Conservation (phyloP, 352 stramenopile species). For the Phytophthora uliginosa region DNA sequence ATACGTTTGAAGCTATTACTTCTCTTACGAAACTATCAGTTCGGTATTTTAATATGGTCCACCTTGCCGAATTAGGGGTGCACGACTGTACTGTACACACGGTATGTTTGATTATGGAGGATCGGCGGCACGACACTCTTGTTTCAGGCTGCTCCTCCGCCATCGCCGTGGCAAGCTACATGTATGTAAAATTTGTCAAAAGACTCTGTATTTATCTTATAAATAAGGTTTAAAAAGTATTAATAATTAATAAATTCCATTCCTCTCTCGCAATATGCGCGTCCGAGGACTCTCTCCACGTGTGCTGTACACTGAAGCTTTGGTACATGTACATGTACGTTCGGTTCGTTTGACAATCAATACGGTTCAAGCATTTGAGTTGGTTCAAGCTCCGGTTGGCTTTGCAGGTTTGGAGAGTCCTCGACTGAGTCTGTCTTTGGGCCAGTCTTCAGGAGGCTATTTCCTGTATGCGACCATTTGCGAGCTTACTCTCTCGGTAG, state of each 20-base stretch:
- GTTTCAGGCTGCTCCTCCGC: background rate
- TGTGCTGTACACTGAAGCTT: no score
- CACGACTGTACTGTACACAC: background rate
- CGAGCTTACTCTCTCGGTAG: constrained; percentile 11
- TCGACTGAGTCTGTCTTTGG: background rate
- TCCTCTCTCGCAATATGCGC: no score
- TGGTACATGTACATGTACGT: no score
- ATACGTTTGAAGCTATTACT: no score
- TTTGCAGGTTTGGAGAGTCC: constrained; percentile 15
- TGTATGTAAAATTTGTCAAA: no score
- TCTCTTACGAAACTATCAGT: background rate
- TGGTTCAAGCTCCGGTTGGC: constrained; percentile 12
- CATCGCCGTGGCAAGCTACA: no score
- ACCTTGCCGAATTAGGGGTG: background rate
- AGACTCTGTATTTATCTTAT: no score
- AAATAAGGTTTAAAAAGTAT: no score
- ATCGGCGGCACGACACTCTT: constrained; percentile 13
- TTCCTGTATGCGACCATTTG: constrained; percentile 1
- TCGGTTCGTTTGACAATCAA: constrained; percentile 15
- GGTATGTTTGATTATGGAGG: constrained; percentile 10
- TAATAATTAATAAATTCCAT: no score
- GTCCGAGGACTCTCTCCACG: no score
- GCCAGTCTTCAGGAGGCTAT: background rate
- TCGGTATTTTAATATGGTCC: background rate
- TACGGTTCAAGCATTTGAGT: constrained; percentile 14